These are phyloP conservation scores for Emmonsiellopsis sp. DNA, from an alignment of 2,329 filamentous ascomycete genomes.

Conservation along the genomic window DNA sequence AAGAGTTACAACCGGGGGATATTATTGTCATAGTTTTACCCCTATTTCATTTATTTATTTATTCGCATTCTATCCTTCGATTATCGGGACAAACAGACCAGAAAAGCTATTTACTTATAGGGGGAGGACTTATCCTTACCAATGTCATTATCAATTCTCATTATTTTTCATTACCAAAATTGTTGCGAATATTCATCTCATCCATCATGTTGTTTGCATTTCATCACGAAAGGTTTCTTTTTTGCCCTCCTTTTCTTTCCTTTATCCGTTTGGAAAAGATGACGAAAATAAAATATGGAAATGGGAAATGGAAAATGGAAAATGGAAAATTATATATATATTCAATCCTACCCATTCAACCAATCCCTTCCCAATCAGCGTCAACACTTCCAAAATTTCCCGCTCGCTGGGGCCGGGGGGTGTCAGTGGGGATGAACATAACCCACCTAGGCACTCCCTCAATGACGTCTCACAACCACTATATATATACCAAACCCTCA, in stretches of 20 bases:
- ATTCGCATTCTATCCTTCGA: neutral
- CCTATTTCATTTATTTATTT: neutral
- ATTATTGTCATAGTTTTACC: neutral
- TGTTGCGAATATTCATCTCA: neutral
- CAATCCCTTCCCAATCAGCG: too few species aligned
- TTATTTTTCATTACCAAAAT: neutral
- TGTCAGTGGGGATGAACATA: too few species aligned
- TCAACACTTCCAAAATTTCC: too few species aligned
- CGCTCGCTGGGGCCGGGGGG: too few species aligned
- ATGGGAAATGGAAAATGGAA: too few species aligned
- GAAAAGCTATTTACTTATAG: neutral
- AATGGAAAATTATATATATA: too few species aligned
- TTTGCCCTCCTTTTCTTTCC: neutral
- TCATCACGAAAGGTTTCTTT: neutral
- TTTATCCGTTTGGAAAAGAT: slow-evolving; percentile 2
- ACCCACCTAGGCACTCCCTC: too few species aligned
- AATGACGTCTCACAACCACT: too few species aligned
- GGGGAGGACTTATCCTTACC: too few species aligned
- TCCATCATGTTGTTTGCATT: neutral
- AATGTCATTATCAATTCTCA: too few species aligned
- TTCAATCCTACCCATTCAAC: too few species aligned
- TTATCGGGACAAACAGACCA: neutral
- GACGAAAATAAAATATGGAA: too few species aligned
- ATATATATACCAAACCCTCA: neutral
- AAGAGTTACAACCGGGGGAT: neutral